phyloP scores from a whole-genome alignment of 305 asterid species.

The Rubia occidens region DNA sequence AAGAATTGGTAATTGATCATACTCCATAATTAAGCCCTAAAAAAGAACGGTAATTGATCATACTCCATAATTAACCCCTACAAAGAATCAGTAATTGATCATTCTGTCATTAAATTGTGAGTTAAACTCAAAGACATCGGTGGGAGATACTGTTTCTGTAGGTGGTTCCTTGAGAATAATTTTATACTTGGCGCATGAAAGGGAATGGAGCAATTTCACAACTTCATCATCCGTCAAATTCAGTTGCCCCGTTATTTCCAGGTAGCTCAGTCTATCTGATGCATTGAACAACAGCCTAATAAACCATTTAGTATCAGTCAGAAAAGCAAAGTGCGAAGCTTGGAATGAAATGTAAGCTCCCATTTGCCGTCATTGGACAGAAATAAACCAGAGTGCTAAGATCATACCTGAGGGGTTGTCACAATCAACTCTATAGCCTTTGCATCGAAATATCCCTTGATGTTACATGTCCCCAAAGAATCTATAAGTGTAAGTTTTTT shows the following conservation, averaged over 20 bases:
- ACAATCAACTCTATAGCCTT: conserved; percentile 79
- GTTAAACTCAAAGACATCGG: conserved; percentile 81
- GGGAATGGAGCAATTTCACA: conserved; percentile 87
- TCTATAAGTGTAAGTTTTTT: conserved; percentile 87
- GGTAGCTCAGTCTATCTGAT: conserved; percentile 78
- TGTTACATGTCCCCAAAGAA: conserved; percentile 92
- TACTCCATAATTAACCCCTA: no score
- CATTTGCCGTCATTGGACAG: neutral
- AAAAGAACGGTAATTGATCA: no score
- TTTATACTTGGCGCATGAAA: conserved; percentile 88
- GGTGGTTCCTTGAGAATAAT: conserved; percentile 82
- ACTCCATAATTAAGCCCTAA: no score
- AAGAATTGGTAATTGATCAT: no score
- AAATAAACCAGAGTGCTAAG: neutral
- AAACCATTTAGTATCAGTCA: conserved; percentile 10
- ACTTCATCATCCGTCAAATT: conserved; percentile 90
- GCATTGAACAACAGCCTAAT: conserved; percentile 74
- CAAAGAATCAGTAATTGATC: no score
- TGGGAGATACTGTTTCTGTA: conserved; percentile 65
- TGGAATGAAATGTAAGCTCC: neutral
- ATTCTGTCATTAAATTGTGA: conserved; percentile 82
- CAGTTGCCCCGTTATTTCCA: conserved; percentile 75
- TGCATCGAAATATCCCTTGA: conserved; percentile 76
- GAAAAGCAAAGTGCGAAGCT: neutral
- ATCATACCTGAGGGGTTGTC: conserved; percentile 81